Base-by-base conservation (phyloP, 1,284 basidiomycete species). In the Leccinum subfulvum region DNA sequence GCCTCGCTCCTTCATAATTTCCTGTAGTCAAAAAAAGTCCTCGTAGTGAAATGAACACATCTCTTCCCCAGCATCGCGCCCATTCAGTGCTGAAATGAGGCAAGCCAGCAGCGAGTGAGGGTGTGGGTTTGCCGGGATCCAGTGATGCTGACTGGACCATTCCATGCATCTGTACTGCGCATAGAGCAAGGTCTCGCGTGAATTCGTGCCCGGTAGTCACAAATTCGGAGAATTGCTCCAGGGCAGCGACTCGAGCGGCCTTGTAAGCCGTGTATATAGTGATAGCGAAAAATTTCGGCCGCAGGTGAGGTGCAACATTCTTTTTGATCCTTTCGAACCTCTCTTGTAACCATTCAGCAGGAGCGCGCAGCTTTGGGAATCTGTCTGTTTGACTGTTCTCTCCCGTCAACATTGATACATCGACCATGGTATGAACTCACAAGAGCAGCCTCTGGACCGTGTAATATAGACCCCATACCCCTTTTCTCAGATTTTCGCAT, bases 41-140 rank as follows among this genome's bases (percentile, higher is more conserved):
- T 64, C 94, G 88, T 13, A 97, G 79, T 1, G 94, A 96, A 75
- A 97, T 97, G 78, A 96, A 96, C 1, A 97, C 93, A 75, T 98
- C 95, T 44, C 95, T 86, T n/a, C 96, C 95, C 96, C 96, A 98
- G 72, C 92, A 95, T 56, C 95, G 84, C 14, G 94, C 94, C 95
- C 96, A 98, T 6, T 89, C 89, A 8, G 90, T 79, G 2, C 92
- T 81, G 71, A 98, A 98, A 78, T 98, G 95, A 11, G 96, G 95
- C 30, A 98, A 78, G 21, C 96, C 96, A n/a, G 95, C 95, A 2
- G 96, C 95, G 30, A 98, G 81, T 10, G 90, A 94, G 2, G 96
- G 88, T 0, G 88, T 90, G 2, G 83, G 76, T 69, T 84, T 84
- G 2, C 73, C 77, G 3, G 91, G 90, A 70, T 91, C 86, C 58